Percentiles rank a stretch among this genome's conserved stretches.
These are phyloP conservation scores for Botrytis elliptica DNA, from an alignment of 2,329 filamentous ascomycete species.

Conservation along the genomic window DNA sequence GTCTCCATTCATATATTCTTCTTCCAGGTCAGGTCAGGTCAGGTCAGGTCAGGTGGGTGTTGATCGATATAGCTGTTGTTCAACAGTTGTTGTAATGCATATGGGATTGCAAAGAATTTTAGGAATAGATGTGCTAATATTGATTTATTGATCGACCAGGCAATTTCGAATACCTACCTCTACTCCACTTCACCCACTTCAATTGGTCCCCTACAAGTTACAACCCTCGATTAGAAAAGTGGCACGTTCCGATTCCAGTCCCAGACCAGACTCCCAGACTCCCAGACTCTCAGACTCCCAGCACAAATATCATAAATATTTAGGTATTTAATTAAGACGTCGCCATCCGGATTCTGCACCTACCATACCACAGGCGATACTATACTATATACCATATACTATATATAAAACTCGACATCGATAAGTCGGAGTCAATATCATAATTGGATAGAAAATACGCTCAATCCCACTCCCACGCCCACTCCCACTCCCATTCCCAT, in stretches of 20 bases:
- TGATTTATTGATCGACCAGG: constrained; percentile 11
- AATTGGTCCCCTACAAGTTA: neutral
- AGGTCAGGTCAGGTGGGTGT: neutral
- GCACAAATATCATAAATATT: neutral
- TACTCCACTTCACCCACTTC: constrained; percentile 2
- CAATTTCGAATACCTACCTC: constrained; percentile 12
- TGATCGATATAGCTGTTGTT: neutral
- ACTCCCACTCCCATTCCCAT: neutral
- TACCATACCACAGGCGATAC: neutral
- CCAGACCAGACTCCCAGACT: neutral
- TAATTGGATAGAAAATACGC: neutral
- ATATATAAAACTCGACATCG: neutral
- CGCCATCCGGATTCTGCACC: constrained; percentile 1
- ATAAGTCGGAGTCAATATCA: neutral
- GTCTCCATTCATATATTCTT: constrained; percentile 2
- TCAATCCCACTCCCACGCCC: neutral
- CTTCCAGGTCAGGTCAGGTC: neutral
- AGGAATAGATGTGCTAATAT: constrained; percentile 10
- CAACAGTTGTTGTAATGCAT: neutral
- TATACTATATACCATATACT: neutral
- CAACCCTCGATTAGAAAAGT: constrained; percentile 14
- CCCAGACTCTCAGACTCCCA: neutral
- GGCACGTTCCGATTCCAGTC: constrained; percentile 2
- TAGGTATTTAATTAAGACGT: neutral
- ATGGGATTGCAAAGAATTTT: neutral